Conservation (phyloP, 805 yeast species). For the Wickerhamomyces ciferrii region DNA sequence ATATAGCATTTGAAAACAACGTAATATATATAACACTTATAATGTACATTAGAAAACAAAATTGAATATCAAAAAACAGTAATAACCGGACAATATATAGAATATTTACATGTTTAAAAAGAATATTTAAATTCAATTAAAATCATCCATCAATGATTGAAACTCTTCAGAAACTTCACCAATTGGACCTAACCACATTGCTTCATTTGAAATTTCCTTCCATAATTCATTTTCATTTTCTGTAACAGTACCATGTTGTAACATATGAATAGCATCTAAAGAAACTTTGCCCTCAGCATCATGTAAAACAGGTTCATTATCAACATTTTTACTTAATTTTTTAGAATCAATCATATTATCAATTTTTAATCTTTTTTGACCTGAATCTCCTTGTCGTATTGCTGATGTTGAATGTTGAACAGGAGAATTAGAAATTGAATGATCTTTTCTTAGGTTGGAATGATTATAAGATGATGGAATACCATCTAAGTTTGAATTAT, state of each 20-base stretch:
- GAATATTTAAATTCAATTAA: neutral
- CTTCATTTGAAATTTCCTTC: slow-evolving; percentile 75
- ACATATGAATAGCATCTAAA: slow-evolving; percentile 24
- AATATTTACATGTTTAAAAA: no score
- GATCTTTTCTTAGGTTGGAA: neutral
- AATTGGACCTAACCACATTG: slow-evolving; percentile 53
- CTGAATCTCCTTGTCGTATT: neutral
- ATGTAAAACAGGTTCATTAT: slow-evolving; percentile 11
- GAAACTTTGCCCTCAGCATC: slow-evolving; percentile 14
- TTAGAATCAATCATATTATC: slow-evolving; percentile 9
- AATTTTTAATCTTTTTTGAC: slow-evolving; percentile 10
- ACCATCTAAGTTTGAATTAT: neutral
- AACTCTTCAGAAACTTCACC: slow-evolving; percentile 39
- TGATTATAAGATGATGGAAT: no score
- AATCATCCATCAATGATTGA: slow-evolving; percentile 20
- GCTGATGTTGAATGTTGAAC: neutral
- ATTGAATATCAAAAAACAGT: neutral
- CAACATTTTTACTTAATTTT: neutral
- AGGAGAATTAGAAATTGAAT: neutral
- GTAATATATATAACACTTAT: neutral
- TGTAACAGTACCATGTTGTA: slow-evolving; percentile 24
- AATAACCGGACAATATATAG: neutral
- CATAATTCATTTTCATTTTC: slow-evolving; percentile 51
- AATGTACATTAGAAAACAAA: neutral
- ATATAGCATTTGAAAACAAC: neutral